Evolutionary conservation across 2,329 filamentous ascomycete species (phyloP).

Genomic region (Monosporascus sp.): DNA sequence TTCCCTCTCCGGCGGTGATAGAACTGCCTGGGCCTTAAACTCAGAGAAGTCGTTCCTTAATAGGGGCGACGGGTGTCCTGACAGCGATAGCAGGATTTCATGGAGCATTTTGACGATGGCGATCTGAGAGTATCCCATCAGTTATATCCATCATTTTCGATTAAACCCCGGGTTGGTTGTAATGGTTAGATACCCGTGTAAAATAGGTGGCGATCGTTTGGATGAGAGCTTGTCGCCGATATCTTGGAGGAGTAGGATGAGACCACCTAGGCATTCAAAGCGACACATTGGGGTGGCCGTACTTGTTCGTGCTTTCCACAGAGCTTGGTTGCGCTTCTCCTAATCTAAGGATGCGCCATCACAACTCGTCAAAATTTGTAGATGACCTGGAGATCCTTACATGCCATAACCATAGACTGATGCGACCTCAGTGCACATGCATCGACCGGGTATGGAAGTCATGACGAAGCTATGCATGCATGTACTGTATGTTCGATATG

Average conservation of each 20-base stretch:
- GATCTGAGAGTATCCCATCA: conserved; percentile 12
- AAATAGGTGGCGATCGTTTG: conserved; percentile 25
- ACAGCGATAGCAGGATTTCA: conserved; percentile 95
- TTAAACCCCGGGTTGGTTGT: background rate
- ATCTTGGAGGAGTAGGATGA: conserved; percentile 43
- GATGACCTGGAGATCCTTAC: background rate
- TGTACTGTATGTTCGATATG: background rate
- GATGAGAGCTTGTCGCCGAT: conserved; percentile 35
- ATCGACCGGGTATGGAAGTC: no score
- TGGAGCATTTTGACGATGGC: conserved; percentile 69
- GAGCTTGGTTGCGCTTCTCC: no score
- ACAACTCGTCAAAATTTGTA: background rate
- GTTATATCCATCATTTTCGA: background rate
- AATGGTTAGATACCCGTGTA: conserved; percentile 15
- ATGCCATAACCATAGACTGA: background rate
- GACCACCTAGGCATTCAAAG: conserved; percentile 46
- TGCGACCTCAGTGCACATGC: no score
- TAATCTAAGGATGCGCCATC: no score
- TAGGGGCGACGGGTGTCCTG: conserved; percentile 86
- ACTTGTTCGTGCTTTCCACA: no score
- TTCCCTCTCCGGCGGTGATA: conserved; percentile 77
- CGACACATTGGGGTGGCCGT: conserved; percentile 41
- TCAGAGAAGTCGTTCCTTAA: conserved; percentile 54
- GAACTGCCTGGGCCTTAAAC: conserved; percentile 40
- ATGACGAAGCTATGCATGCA: background rate